These are phyloP conservation scores for Fusarium praegraminearum DNA, from an alignment of 2,329 filamentous ascomycete genomes.

Conservation along the genomic window DNA sequence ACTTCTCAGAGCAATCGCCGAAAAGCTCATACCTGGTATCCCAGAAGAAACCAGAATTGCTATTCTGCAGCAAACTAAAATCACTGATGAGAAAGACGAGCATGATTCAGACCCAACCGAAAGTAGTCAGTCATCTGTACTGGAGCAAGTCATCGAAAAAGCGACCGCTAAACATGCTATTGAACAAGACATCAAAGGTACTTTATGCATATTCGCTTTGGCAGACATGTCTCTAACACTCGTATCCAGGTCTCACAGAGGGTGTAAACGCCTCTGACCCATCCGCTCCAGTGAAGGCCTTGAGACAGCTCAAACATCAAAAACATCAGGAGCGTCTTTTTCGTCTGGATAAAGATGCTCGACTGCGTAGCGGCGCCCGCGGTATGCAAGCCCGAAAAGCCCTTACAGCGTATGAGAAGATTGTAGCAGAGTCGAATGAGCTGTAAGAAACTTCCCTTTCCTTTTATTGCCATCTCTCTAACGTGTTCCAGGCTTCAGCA, in stretches of 20 bases:
- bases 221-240: neutral
- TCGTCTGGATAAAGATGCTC: constrained; percentile 78
- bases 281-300: constrained; percentile 68
- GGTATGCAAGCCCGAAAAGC: constrained; percentile 82
- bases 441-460: constrained; percentile 55
- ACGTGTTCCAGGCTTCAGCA: constrained; percentile 59
- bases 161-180: constrained; percentile 68
- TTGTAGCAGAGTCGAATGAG: constrained; percentile 67
- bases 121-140: constrained; percentile 57
- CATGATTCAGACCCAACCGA: constrained; percentile 13
- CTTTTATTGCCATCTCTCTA: neutral
- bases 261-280: constrained; percentile 70
- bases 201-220: no score
- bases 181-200: constrained; percentile 71
- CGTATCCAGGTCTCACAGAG: constrained; percentile 63
- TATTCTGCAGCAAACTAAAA: constrained; percentile 75
- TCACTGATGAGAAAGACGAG: constrained; percentile 52
- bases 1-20: constrained; percentile 78
- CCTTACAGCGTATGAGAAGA: constrained; percentile 75
- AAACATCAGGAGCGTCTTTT: constrained; percentile 73
- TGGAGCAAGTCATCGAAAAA: constrained; percentile 76
- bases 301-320: constrained; percentile 72
- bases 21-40: constrained; percentile 83
- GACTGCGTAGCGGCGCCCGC: constrained; percentile 78
- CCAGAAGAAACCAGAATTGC: constrained; percentile 73